Evolutionary conservation across 148 eudicot species (phyloP).

Genomic region (Amaranthus palmeri): DNA sequence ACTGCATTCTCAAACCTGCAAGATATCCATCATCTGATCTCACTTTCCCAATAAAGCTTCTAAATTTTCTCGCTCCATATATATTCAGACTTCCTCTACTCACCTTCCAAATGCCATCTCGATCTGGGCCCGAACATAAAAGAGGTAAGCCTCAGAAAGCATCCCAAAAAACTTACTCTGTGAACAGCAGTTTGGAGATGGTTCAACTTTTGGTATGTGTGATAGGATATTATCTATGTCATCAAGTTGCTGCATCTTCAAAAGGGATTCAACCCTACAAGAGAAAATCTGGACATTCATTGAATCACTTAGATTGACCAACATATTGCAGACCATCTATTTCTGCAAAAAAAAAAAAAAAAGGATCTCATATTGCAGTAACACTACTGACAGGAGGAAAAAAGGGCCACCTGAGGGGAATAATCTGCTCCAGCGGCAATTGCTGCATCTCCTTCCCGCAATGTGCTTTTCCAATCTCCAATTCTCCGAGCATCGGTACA

Average conservation of each 20-base stretch:
- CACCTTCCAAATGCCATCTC: conserved; percentile 92
- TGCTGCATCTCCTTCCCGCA: conserved; percentile 68
- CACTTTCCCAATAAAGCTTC: conserved; percentile 25
- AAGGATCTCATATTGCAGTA: neutral
- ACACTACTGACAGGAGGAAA: neutral
- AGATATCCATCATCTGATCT: conserved; percentile 43
- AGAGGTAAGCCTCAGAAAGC: conserved; percentile 70
- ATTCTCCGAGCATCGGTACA: conserved; percentile 58
- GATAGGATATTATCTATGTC: conserved; percentile 50
- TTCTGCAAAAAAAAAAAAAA: neutral
- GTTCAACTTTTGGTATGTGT: conserved; percentile 42
- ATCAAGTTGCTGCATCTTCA: conserved; percentile 74
- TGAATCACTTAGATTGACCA: conserved; percentile 17
- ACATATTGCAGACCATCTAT: neutral
- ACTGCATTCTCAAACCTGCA: conserved; percentile 90
- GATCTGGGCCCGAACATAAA: conserved; percentile 69
- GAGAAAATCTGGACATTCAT: conserved; percentile 53
- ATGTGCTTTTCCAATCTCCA: conserved; percentile 65
- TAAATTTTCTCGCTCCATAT: conserved; percentile 16
- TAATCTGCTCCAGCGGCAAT: conserved; percentile 75
- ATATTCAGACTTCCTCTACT: conserved; percentile 28
- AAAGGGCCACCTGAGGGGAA: conserved; percentile 60
- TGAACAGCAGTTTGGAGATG: conserved; percentile 38
- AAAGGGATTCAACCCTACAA: conserved; percentile 73
- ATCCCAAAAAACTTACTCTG: conserved; percentile 73